Conservation (phyloP, 2,329 filamentous ascomycete species). For the Torrubiellomyces zombiae region DNA sequence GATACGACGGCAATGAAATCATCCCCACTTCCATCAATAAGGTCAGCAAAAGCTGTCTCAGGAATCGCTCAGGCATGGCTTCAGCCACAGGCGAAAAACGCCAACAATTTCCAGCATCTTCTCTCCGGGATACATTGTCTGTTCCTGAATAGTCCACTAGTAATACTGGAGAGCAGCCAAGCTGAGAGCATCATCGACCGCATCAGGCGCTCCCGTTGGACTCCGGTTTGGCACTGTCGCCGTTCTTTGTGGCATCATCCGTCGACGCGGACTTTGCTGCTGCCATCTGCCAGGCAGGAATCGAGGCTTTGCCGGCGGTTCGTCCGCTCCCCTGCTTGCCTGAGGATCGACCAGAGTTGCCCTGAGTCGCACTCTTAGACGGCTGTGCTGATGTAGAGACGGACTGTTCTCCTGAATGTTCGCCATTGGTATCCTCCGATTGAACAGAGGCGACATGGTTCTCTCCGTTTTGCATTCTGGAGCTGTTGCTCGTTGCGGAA, state of each 20-base stretch:
- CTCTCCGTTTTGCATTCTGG: slow-evolving; percentile 2
- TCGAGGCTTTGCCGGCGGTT: slow-evolving; percentile 43
- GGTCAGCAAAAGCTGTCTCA: too few species aligned
- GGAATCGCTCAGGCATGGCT: too few species aligned
- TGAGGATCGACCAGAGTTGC: slow-evolving; percentile 20
- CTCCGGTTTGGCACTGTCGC: slow-evolving; percentile 5
- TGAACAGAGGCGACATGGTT: slow-evolving; percentile 1
- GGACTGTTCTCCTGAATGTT: too few species aligned
- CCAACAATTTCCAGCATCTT: too few species aligned
- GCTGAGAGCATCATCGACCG: background rate
- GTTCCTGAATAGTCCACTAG: too few species aligned
- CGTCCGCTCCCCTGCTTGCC: slow-evolving; percentile 12
- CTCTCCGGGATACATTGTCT: too few species aligned
- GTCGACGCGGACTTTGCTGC: slow-evolving; percentile 31
- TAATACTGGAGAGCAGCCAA: too few species aligned
- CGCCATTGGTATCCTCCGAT: too few species aligned
- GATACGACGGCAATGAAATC: too few species aligned
- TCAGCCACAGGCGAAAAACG: too few species aligned
- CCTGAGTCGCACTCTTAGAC: slow-evolving; percentile 14
- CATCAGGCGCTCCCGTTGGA: slow-evolving; percentile 5
- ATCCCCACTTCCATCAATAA: too few species aligned
- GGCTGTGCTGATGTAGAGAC: slow-evolving; percentile 13
- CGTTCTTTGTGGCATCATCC: slow-evolving; percentile 12
- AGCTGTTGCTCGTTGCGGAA: slow-evolving; percentile 8
- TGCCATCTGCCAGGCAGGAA: slow-evolving; percentile 68